phyloP scores from a whole-genome alignment of 164 flowering plant species.

The Macadamia integrifolia region DNA sequence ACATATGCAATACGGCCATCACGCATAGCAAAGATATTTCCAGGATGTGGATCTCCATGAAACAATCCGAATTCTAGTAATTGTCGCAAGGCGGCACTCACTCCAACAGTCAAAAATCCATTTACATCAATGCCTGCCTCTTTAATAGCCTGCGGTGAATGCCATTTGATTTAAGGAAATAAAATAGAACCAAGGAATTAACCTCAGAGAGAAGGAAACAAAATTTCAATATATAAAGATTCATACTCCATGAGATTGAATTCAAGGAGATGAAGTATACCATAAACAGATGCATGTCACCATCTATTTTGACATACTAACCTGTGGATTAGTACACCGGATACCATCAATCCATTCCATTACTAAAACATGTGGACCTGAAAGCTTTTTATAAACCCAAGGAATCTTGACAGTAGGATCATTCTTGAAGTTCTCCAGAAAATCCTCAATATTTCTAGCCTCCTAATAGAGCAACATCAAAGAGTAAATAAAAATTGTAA shows the following conservation, averaged over 20 bases:
- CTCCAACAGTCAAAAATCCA: slow-evolving; percentile 95
- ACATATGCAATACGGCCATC: slow-evolving; percentile 99
- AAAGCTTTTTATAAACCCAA: slow-evolving; percentile 67
- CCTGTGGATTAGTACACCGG: slow-evolving; percentile 97
- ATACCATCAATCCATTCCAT: slow-evolving; percentile 99
- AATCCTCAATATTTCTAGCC: slow-evolving; percentile 91
- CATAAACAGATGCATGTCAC: neutral
- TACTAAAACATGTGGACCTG: slow-evolving; percentile 86
- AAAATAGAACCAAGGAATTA: neutral
- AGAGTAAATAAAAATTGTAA: neutral
- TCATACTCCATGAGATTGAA: neutral
- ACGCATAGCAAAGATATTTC: slow-evolving; percentile 97
- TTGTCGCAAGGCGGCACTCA: slow-evolving; percentile 95
- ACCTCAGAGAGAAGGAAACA: neutral
- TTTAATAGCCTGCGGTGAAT: slow-evolving; percentile 62
- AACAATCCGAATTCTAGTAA: slow-evolving; percentile 92
- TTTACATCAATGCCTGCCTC: slow-evolving; percentile 78
- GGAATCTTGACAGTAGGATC: slow-evolving; percentile 98
- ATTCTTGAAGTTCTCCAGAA: slow-evolving; percentile 84
- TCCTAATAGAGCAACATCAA: slow-evolving; percentile 40
- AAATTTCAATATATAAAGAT: neutral
- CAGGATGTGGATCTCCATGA: slow-evolving; percentile 99
- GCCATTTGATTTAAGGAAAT: neutral
- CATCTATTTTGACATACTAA: slow-evolving; percentile 17
- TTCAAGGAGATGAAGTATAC: neutral